phyloP scores from a whole-genome alignment of 2,329 filamentous ascomycete genomes.

The Xylariales sp. region DNA sequence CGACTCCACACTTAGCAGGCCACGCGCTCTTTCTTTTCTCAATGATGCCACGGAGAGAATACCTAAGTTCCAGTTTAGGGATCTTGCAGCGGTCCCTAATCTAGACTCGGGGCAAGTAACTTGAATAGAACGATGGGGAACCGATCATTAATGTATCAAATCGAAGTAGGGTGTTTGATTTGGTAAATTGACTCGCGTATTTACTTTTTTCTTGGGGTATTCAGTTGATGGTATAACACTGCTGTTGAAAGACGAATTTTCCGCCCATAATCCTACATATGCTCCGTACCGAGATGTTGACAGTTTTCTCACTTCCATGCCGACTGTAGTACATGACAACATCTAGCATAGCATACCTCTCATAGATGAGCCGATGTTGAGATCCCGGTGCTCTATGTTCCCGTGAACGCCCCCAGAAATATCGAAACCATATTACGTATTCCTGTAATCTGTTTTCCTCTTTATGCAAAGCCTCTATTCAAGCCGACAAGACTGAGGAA shows the following conservation, averaged over 20 bases:
- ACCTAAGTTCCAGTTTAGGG: too few species aligned
- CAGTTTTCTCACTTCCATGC: slow-evolving; percentile 35
- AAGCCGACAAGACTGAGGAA: slow-evolving; percentile 84
- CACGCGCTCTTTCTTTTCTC: not conserved
- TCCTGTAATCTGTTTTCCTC: slow-evolving; percentile 1
- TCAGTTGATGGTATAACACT: slow-evolving; percentile 38
- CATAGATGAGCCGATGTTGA: slow-evolving; percentile 48
- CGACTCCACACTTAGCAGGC: not conserved
- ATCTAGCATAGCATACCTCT: slow-evolving; percentile 5
- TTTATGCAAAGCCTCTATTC: slow-evolving; percentile 55
- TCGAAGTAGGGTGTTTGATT: not conserved
- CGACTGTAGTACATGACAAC: slow-evolving; percentile 36
- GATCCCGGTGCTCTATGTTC: slow-evolving; percentile 42
- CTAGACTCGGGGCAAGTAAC: not conserved
- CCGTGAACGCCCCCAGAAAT: slow-evolving; percentile 40
- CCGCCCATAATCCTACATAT: slow-evolving; percentile 27
- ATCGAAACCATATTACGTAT: slow-evolving; percentile 13
- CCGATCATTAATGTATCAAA: not conserved
- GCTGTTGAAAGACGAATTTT: slow-evolving; percentile 36
- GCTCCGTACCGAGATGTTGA: slow-evolving; percentile 43
- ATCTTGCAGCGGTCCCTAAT: not conserved
- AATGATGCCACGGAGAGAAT: not conserved
- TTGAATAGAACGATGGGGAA: not conserved
- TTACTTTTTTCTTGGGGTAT: slow-evolving; percentile 30
- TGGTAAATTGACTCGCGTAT: not conserved